A percentile compares a stretch with the other conserved stretches of the same genome.
These are phyloP conservation scores for Suillus decipiens DNA, from an alignment of 768 basidiomycete species.

Conservation along the genomic window DNA sequence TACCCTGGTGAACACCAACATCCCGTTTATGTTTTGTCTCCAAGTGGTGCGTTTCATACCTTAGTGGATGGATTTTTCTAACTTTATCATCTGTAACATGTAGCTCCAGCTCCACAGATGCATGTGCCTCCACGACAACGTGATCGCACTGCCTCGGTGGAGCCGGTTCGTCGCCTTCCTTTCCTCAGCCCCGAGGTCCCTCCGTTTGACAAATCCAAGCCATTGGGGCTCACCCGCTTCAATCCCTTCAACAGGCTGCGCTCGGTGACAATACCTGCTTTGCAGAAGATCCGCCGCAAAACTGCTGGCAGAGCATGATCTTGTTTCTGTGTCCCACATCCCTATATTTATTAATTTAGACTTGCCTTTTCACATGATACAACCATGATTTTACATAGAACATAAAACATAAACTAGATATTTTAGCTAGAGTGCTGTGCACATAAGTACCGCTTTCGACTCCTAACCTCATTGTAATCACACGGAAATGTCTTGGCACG, in stretches of 20 bases:
- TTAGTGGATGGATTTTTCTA: background rate
- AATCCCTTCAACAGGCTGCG: constrained; percentile 17
- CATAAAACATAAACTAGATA: background rate
- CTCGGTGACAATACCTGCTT: background rate
- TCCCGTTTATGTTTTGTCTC: background rate
- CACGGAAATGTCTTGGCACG: constrained; percentile 3
- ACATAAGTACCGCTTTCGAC: background rate
- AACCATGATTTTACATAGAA: background rate
- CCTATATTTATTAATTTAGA: background rate
- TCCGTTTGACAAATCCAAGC: constrained; percentile 3
- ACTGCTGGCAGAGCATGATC: constrained; percentile 15
- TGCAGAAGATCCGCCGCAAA: constrained; percentile 10
- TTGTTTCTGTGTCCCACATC: background rate
- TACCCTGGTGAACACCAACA: background rate
- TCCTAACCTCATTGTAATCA: constrained; percentile 10
- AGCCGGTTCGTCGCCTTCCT: constrained; percentile 2
- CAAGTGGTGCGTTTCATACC: background rate
- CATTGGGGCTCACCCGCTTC: constrained; percentile 13
- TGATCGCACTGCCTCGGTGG: background rate
- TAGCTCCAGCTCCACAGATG: background rate
- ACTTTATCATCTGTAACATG: background rate
- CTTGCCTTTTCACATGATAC: background rate
- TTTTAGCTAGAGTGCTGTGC: background rate
- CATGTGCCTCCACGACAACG: background rate
- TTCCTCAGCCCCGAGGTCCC: background rate